phyloP scores from a whole-genome alignment of 257 asterid genomes.

The Nicotiana sylvestris region DNA sequence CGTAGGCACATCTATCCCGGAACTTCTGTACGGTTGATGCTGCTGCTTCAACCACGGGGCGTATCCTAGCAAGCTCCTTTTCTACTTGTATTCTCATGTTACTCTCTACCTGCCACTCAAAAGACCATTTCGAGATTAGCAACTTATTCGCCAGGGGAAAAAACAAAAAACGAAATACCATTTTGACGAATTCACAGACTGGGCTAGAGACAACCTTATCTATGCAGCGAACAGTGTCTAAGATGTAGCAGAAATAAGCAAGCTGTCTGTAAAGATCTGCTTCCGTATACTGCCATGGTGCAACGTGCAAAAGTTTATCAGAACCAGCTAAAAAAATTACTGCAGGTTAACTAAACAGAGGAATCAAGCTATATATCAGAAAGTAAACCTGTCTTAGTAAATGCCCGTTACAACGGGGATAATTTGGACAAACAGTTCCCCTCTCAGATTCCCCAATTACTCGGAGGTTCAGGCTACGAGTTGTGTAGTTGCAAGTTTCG shows the following conservation, averaged over 20 bases:
- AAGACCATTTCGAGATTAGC: not conserved
- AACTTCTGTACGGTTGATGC: slow-evolving; percentile 58
- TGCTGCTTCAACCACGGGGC: slow-evolving; percentile 64
- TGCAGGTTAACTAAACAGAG: not conserved
- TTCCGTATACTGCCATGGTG: slow-evolving; percentile 61
- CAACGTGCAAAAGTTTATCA: slow-evolving; percentile 14
- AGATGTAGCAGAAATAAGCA: slow-evolving; percentile 61
- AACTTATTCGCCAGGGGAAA: not conserved
- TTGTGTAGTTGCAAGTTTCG: slow-evolving; percentile 81
- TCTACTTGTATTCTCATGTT: slow-evolving; percentile 46
- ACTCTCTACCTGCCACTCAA: slow-evolving; percentile 50
- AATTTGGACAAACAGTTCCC: slow-evolving; percentile 93
- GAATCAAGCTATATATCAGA: not conserved
- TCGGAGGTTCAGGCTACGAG: slow-evolving; percentile 76
- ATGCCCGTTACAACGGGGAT: slow-evolving; percentile 81
- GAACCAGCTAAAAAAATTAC: not conserved
- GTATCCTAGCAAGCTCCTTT: slow-evolving; percentile 58
- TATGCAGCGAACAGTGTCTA: slow-evolving; percentile 75
- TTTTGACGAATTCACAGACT: not conserved
- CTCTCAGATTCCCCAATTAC: slow-evolving; percentile 68
- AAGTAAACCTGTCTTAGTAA: slow-evolving; percentile 66
- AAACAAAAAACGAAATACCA: not conserved
- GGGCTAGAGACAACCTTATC: slow-evolving; percentile 46
- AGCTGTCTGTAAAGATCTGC: slow-evolving; percentile 89
- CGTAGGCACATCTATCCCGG: slow-evolving; percentile 75